A percentile compares a stretch with the other conserved stretches of the same genome.
Evolutionary conservation across 768 basidiomycete genomes (phyloP).

Genomic region (Auricularia cornea): DNA sequence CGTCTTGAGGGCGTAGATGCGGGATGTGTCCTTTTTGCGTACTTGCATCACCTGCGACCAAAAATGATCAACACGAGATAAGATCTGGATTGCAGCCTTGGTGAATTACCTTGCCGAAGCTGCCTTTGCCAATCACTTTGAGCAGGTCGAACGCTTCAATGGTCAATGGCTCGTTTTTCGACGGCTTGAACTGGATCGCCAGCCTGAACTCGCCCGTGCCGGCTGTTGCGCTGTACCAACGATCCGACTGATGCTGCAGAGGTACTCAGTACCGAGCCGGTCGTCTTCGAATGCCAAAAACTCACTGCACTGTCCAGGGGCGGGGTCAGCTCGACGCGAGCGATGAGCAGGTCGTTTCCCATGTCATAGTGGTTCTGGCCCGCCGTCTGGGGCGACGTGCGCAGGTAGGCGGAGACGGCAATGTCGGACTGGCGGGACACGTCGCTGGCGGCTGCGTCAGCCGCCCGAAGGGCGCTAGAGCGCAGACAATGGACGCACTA

Average conservation of each 20-base stretch:
- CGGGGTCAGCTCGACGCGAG: conserved; percentile 84
- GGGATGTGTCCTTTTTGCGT: conserved; percentile 94
- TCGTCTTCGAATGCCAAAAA: conserved; percentile 6
- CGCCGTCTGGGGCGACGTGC: conserved; percentile 63
- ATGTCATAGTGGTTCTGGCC: conserved; percentile 70
- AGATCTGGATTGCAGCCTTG: no score
- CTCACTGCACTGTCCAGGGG: conserved; percentile 69
- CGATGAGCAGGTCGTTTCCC: conserved; percentile 94
- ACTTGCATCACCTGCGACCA: conserved; percentile 77
- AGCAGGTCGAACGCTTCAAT: conserved; percentile 96
- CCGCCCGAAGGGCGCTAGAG: not conserved
- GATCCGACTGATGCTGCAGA: conserved; percentile 70
- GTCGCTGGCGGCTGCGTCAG: conserved; percentile 46
- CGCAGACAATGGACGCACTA: conserved; percentile 54
- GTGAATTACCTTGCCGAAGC: conserved; percentile 78
- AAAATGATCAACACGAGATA: not conserved
- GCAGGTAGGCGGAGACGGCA: conserved; percentile 83
- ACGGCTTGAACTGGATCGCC: conserved; percentile 89
- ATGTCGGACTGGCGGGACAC: conserved; percentile 92
- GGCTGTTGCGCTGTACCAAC: conserved; percentile 79
- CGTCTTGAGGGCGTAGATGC: conserved; percentile 96
- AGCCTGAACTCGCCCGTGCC: conserved; percentile 91
- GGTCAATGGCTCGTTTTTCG: conserved; percentile 68
- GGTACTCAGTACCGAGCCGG: not conserved
- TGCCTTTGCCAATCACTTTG: conserved; percentile 96